These are phyloP conservation scores for Globisporangium radiosum DNA, from an alignment of 352 stramenopile species.

Conservation along the genomic window DNA sequence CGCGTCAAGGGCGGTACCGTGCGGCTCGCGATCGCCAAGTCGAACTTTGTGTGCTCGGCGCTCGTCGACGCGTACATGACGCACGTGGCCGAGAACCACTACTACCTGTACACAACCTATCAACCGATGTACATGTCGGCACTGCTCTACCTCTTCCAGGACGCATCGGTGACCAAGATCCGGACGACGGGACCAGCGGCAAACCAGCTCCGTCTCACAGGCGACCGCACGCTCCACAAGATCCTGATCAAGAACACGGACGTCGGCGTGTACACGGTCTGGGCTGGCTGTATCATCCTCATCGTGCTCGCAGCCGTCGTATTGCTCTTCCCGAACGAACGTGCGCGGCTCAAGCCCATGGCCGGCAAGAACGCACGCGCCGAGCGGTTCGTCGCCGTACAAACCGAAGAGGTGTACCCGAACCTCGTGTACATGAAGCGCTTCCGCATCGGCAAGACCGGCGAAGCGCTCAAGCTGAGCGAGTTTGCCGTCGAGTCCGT, in stretches of 20 bases:
- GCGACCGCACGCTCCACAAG: slow-evolving; percentile 20
- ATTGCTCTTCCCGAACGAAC: slow-evolving; percentile 44
- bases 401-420: slow-evolving; percentile 66
- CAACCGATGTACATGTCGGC: slow-evolving; percentile 42
- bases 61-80: slow-evolving; percentile 35
- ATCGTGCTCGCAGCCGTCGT: slow-evolving; percentile 39
- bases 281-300: slow-evolving; percentile 16
- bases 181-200: background rate
- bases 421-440: slow-evolving; percentile 79
- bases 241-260: slow-evolving; percentile 53
- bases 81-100: slow-evolving; percentile 37
- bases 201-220: slow-evolving; percentile 3
- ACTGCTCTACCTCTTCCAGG: slow-evolving; percentile 43
- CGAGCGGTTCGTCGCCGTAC: slow-evolving; percentile 58
- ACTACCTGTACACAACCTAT: slow-evolving; percentile 28
- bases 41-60: slow-evolving; percentile 8
- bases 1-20: background rate
- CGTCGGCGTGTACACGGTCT: slow-evolving; percentile 41
- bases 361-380: slow-evolving; percentile 47
- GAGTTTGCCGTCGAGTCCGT: slow-evolving; percentile 65
- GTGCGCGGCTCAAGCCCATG: slow-evolving; percentile 35
- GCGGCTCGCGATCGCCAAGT: background rate
- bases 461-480: slow-evolving; percentile 64
- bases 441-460: slow-evolving; percentile 62
- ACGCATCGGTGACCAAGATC: slow-evolving; percentile 27